A percentile compares a stretch with the other conserved stretches of the same genome.
These are phyloP conservation scores for Mimosa pudica DNA, from an alignment of 306 rosid species.

Conservation along the genomic window DNA sequence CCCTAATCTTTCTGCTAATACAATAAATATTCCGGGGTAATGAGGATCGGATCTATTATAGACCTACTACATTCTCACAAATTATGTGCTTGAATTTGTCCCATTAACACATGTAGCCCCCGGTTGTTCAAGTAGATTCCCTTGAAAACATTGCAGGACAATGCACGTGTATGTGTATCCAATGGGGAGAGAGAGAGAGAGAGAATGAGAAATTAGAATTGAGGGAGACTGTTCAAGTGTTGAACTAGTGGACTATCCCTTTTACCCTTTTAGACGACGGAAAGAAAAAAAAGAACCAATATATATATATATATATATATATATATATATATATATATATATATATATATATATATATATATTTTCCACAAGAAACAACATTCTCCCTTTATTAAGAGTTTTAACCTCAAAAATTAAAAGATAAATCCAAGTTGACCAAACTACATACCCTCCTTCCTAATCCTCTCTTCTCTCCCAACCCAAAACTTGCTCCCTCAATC, in stretches of 20 bases:
- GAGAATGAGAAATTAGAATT: neutral
- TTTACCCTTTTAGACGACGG: slow-evolving; percentile 35
- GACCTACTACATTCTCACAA: no score
- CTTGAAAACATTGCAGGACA: slow-evolving; percentile 40
- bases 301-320: neutral
- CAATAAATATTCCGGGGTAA: no score
- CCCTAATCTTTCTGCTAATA: no score
- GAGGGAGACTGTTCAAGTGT: slow-evolving; percentile 37
- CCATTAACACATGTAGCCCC: slow-evolving; percentile 12
- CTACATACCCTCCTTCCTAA: slow-evolving; percentile 14
- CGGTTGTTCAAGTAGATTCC: slow-evolving; percentile 38
- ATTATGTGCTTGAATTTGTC: neutral
- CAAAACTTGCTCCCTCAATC: neutral
- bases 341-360: neutral
- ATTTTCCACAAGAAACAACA: slow-evolving; percentile 32
- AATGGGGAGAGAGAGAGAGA: slow-evolving; percentile 31
- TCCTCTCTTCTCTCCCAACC: slow-evolving; percentile 22
- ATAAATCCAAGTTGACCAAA: slow-evolving; percentile 54
- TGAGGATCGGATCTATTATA: no score
- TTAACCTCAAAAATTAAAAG: slow-evolving; percentile 23
- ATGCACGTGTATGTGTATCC: slow-evolving; percentile 51
- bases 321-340: no score
- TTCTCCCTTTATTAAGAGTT: slow-evolving; percentile 40
- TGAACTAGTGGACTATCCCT: slow-evolving; percentile 32
- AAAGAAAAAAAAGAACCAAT: slow-evolving; percentile 10